Base-by-base conservation (phyloP, 2,329 filamentous ascomycete genomes). In the Orbilia ellipsospora region DNA sequence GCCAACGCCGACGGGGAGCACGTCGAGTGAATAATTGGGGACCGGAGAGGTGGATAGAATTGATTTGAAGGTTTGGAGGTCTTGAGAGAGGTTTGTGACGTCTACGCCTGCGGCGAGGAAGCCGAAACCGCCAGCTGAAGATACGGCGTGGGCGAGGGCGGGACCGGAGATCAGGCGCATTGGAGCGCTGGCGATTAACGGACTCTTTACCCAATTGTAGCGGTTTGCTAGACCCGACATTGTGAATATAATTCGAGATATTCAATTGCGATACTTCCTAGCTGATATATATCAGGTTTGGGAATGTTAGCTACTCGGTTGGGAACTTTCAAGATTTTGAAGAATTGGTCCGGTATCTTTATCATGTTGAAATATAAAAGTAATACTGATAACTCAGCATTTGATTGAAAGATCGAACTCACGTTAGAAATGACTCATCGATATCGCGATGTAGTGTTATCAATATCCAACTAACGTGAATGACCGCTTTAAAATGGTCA, bases 81-180 rank as follows among this genome's bases (percentile, higher is more conserved):
- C 0, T 82, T 82, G 1, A 83, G 85, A 54, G 85, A 82, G 78
- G 85, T 86, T 10, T 85, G 77, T 78, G 44, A 60, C 54, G 48
- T 70, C 66, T 40, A 60, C 50, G 42, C 73, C 65, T 13, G 65
- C 73, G 10, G 59, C 73, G n/a, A 76, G 36, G 28, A 69, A 76
- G 4, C 83, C 87, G 0, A 87, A 75, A 2, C 85, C 86, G 4
- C 86, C 85, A 36, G 87, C 86, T 78, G 82, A 82, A 1, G 87
- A 88, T 13, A 92, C 85, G 51, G 88, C 86, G 36, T 88, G 83
- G 1, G 89, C 88, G 2, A 92, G 85, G 0, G 82, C 78, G 80
- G 85, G 75, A 80, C 86, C 79, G 81, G 85, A 78, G 85, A 92
- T 87, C 42, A 88, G 84, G 54, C 89, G 87, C 90, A 93, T 92